phyloP scores from a whole-genome alignment of 805 yeast genomes.

The Candida wancherniae region DNA sequence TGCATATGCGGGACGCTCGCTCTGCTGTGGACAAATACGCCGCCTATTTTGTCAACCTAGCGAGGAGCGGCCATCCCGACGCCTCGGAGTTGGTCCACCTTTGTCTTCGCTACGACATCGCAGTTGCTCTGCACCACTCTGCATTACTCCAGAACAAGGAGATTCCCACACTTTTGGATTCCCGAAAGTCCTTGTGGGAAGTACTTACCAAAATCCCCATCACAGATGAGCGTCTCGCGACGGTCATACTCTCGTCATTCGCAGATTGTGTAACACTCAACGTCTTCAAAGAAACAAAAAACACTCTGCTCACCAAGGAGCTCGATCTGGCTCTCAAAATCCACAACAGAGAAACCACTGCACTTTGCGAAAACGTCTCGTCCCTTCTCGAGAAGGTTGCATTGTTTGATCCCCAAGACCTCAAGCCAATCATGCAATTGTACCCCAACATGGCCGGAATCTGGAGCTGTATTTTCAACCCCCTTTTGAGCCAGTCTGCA shows the following conservation, averaged over 20 bases:
- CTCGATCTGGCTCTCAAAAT: constrained; percentile 22
- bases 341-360: constrained; percentile 28
- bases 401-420: constrained; percentile 23
- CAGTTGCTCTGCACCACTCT: constrained; percentile 11
- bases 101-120: constrained; percentile 19
- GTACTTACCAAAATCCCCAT: constrained; percentile 8
- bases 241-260: constrained; percentile 15
- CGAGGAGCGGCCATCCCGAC: constrained; percentile 9
- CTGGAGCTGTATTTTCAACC: constrained; percentile 71
- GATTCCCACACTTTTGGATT: constrained; percentile 10
- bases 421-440: constrained; percentile 22
- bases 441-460: constrained; percentile 50
- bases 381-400: constrained; percentile 29
- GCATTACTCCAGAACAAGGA: constrained; percentile 9
- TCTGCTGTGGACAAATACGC: constrained; percentile 43
- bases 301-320: constrained; percentile 15
- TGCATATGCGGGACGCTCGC: constrained; percentile 45
- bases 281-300: constrained; percentile 23
- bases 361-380: constrained; percentile 19
- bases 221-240: constrained; percentile 10
- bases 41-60: constrained; percentile 22
- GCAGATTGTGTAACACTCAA: constrained; percentile 16
- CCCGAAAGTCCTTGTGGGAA: constrained; percentile 11
- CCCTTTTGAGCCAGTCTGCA: constrained; percentile 63
- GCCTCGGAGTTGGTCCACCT: constrained; percentile 7